These are phyloP conservation scores for Hortiboletus campestris DNA, from an alignment of 768 basidiomycete genomes.

Conservation along the genomic window DNA sequence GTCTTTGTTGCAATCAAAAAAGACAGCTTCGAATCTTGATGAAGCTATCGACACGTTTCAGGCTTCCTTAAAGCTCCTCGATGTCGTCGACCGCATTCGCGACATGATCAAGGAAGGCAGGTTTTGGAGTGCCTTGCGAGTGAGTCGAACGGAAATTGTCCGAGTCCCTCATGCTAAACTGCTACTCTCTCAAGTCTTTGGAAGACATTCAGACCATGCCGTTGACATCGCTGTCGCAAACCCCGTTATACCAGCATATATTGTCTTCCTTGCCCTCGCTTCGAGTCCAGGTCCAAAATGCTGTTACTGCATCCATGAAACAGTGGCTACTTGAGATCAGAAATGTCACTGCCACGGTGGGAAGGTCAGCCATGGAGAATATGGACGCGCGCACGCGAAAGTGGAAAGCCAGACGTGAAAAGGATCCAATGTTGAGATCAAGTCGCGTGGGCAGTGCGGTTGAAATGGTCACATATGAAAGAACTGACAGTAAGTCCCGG, in stretches of 20 bases:
- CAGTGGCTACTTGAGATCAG: slow-evolving; percentile 96
- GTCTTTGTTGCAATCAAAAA: slow-evolving; percentile 82
- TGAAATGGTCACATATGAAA: slow-evolving; percentile 89
- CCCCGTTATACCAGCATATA: slow-evolving; percentile 90
- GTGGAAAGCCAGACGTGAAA: slow-evolving; percentile 83
- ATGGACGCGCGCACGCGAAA: slow-evolving; percentile 83
- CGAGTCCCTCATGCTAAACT: slow-evolving; percentile 31
- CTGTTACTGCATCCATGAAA: slow-evolving; percentile 92
- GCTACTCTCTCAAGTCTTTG: slow-evolving; percentile 62
- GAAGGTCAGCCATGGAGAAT: slow-evolving; percentile 80
- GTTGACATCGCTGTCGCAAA: slow-evolving; percentile 83
- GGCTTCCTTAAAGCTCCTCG: slow-evolving; percentile 87
- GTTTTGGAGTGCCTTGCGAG: slow-evolving; percentile 96
- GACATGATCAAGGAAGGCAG: slow-evolving; percentile 91
- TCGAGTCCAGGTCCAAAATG: slow-evolving; percentile 84
- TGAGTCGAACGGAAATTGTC: slow-evolving; percentile 41
- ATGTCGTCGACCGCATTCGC: slow-evolving; percentile 88
- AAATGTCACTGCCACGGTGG: slow-evolving; percentile 83
- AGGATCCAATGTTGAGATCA: slow-evolving; percentile 72
- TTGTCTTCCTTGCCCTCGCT: slow-evolving; percentile 89
- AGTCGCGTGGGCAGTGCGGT: slow-evolving; percentile 89
- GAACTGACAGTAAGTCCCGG: slow-evolving; percentile 78
- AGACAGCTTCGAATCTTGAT: slow-evolving; percentile 92
- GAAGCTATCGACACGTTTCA: slow-evolving; percentile 96
- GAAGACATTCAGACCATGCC: slow-evolving; percentile 94